phyloP scores from a whole-genome alignment of 768 basidiomycete species.

The Hygrocybe coccinea region DNA sequence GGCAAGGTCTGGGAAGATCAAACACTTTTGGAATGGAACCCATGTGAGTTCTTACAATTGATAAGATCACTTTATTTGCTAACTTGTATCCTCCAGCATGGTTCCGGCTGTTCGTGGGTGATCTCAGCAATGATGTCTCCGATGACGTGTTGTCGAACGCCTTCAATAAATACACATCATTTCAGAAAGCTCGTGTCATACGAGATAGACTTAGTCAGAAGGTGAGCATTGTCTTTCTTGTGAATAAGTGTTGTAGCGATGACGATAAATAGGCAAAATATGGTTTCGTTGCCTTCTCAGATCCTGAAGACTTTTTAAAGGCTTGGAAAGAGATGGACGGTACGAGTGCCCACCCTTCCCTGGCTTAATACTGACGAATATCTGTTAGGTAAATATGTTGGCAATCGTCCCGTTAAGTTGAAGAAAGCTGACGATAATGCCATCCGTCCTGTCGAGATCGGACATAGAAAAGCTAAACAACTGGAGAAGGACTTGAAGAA shows the following conservation, averaged over 20 bases:
- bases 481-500: constrained; percentile 90
- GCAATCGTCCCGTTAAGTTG: constrained; percentile 93
- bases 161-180: constrained; percentile 89
- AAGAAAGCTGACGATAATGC: constrained; percentile 88
- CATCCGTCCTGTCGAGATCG: constrained; percentile 89
- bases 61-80: constrained; percentile 1
- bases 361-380: constrained; percentile 5
- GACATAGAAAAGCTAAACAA: constrained; percentile 85
- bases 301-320: constrained; percentile 95
- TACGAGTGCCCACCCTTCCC: constrained; percentile 31
- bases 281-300: constrained; percentile 96
- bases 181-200: constrained; percentile 93
- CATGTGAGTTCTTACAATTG: constrained; percentile 47
- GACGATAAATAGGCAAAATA: constrained; percentile 69
- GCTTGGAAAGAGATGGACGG: constrained; percentile 99
- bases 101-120: constrained; percentile 97
- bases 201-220: constrained; percentile 92
- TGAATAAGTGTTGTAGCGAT: background rate
- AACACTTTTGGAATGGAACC: constrained; percentile 95
- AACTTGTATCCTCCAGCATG: constrained; percentile 54
- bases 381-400: constrained; percentile 84
- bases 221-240: constrained; percentile 38
- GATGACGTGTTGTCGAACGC: constrained; percentile 91
- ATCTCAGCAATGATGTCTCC: constrained; percentile 96
- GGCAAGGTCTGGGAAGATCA: constrained; percentile 99